Base-by-base conservation (phyloP, 176 grass and related monocot genomes). In the Elaeis guineensis region DNA sequence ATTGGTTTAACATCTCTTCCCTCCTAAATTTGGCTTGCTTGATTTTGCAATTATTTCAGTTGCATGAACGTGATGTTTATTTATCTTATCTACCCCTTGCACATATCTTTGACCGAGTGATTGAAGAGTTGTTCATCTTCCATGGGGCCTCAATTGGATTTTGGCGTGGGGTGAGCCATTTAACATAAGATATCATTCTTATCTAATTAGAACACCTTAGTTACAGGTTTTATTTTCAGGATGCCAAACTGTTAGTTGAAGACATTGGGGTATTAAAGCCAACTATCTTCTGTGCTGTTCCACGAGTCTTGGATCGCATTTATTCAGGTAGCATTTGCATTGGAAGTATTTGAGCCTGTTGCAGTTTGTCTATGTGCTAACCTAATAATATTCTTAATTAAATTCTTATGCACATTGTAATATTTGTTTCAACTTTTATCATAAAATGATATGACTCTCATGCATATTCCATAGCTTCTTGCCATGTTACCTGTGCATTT, bases 11-110 rank as follows among this genome's bases (percentile, higher is more conserved):
- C 16, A 3, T 23, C 6, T 21, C 1, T 20, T 67, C 74, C 28
- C 28, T 72, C 62, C 63, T 44, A 44, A 44, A 44, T 56, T 73
- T 21, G 70, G 3, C 28, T 57, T 23, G 54, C 49, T 61, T 56
- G 51, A 44, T 49, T 1, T 17, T 74, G 24, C 54, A 19, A 12
- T 67, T 55, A 16, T 5, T 69, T 66, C 69, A 97, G 93, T 70
- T 97, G 70, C 54, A 65, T 67, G 54, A 86, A 70, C 66, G 29
- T 17, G 93, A 97, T n/a, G 73, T 86, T 72, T 98, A 89, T 66
- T 72, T 98, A 66, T 98, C 93, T 54, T 98, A 98, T 70, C 87
- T 98, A 58, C 93, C 93, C 60, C 80, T 98, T 64, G 93, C 93
- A 8, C 93, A 98, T 80, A 92, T 98, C 35, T 98, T 98, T 67